Conservation (phyloP, 108 stramenopile species). For the Aurantiochytrium sp. region DNA sequence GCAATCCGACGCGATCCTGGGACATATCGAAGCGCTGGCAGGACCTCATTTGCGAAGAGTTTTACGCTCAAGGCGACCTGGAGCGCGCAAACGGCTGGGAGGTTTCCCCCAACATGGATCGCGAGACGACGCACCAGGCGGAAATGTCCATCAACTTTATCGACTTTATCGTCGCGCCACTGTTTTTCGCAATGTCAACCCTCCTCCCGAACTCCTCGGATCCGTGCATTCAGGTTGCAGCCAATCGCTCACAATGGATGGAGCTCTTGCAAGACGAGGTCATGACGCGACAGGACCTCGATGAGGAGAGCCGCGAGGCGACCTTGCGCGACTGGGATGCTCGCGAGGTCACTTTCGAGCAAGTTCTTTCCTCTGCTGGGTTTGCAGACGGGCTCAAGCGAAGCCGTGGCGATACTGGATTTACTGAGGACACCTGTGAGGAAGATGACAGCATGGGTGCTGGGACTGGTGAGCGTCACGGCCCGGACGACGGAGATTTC, state of each 20-base stretch:
- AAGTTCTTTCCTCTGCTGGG: neutral
- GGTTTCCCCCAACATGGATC: constrained; percentile 48
- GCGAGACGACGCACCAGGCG: constrained; percentile 33
- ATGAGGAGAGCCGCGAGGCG: neutral
- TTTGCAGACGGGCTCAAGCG: neutral
- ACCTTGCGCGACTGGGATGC: neutral
- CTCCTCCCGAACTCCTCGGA: constrained; percentile 2
- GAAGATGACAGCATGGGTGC: too few species aligned
- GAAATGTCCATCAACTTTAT: constrained; percentile 51
- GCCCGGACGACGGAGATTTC: neutral
- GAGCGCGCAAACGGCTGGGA: constrained; percentile 41
- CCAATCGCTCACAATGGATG: neutral
- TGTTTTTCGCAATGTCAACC: neutral
- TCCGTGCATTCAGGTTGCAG: neutral
- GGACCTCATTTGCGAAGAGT: constrained; percentile 51
- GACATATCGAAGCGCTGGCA: constrained; percentile 40
- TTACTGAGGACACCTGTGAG: too few species aligned
- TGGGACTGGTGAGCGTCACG: too few species aligned
- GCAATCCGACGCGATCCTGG: constrained; percentile 50
- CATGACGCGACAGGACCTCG: neutral
- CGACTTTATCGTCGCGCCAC: constrained; percentile 56
- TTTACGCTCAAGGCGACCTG: constrained; percentile 60
- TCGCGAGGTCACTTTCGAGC: neutral
- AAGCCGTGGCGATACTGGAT: too few species aligned
- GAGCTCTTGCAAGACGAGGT: neutral